Conservation (phyloP, 441 rosid genomes). For the Arabidopsis hybrid region DNA sequence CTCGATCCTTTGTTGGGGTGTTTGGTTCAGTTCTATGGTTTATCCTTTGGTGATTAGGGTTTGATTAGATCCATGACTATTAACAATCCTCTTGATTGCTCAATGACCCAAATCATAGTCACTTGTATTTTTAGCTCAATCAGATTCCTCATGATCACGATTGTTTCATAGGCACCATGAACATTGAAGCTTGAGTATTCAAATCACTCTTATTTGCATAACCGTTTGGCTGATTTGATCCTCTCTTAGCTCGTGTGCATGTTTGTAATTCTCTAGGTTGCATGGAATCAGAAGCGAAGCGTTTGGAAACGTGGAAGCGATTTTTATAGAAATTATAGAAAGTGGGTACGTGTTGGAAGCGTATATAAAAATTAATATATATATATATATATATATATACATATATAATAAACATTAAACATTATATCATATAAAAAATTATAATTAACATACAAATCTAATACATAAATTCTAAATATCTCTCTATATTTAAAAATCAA, state of each 20-base stretch:
- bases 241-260: slow-evolving; percentile 5
- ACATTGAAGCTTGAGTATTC: slow-evolving; percentile 15
- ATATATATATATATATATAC: too few relatives aligned
- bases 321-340: too few relatives aligned
- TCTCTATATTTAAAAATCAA: too few relatives aligned
- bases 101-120: not conserved
- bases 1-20: not conserved
- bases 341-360: too few relatives aligned
- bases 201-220: not conserved
- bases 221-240: not conserved
- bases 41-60: slow-evolving; percentile 18
- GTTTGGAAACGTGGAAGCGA: too few relatives aligned
- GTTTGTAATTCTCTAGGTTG: not conserved
- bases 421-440: too few relatives aligned
- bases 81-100: not conserved
- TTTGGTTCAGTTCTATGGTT: not conserved
- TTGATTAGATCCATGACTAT: slow-evolving; percentile 33
- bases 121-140: slow-evolving; percentile 1
- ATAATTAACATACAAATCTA: too few relatives aligned
- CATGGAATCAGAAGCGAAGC: too few relatives aligned
- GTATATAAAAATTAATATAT: too few relatives aligned
- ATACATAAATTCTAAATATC: too few relatives aligned
- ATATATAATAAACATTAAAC: too few relatives aligned
- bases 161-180: not conserved
- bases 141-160: not conserved